A percentile compares a stretch with the other conserved stretches of the same genome.
Evolutionary conservation across 106 monocot genomes (phyloP).

Genomic region (Acorus gramineus): DNA sequence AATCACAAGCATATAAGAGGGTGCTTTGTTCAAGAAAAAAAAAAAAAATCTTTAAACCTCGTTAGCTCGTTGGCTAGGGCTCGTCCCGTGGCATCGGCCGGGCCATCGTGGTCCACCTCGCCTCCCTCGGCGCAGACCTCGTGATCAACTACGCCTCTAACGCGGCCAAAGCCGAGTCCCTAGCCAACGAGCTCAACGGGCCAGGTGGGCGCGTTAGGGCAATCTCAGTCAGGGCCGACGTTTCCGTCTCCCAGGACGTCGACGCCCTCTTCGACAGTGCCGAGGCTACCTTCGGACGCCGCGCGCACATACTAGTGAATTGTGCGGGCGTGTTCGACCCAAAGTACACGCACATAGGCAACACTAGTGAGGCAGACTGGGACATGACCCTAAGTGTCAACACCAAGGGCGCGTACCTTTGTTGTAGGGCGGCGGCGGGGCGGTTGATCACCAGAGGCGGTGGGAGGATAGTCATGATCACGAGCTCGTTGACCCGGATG

Average conservation of each 20-base stretch:
- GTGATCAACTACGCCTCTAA: constrained; percentile 42
- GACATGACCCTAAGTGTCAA: constrained; percentile 21
- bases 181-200: constrained; percentile 16
- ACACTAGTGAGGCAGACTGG: constrained; percentile 13
- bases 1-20: too few relatives aligned
- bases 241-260: constrained; percentile 15
- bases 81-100: constrained; percentile 55
- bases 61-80: constrained; percentile 13
- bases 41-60: too few relatives aligned
- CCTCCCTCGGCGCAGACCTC: constrained; percentile 48
- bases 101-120: constrained; percentile 38
- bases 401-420: constrained; percentile 33
- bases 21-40: too few relatives aligned
- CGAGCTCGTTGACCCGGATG: constrained; percentile 18
- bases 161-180: constrained; percentile 31
- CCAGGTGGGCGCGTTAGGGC: constrained; percentile 6
- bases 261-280: constrained; percentile 19
- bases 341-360: constrained; percentile 18
- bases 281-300: constrained; percentile 7
- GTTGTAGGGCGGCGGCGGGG: constrained; percentile 30
- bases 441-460: constrained; percentile 28
- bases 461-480: constrained; percentile 34
- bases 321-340: constrained; percentile 25
- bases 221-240: constrained; percentile 17
- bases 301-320: constrained; percentile 23